Conservation (phyloP, 768 basidiomycete genomes). For the Naganishia friedmannii region DNA sequence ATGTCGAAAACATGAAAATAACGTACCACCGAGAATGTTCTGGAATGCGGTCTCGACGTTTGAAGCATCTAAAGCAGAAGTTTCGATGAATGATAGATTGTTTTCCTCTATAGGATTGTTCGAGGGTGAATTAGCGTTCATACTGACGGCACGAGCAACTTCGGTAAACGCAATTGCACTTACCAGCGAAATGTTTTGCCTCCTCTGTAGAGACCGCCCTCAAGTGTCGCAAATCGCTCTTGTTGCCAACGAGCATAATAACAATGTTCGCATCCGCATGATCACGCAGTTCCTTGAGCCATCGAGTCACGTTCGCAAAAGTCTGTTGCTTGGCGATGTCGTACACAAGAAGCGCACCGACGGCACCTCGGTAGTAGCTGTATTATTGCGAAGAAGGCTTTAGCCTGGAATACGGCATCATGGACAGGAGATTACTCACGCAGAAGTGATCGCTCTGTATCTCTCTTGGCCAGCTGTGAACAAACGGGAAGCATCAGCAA, state of each 20-base stretch:
- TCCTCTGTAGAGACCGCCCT: slow-evolving; percentile 96
- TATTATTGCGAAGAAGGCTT: not conserved
- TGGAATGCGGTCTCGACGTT: slow-evolving; percentile 98
- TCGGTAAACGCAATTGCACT: slow-evolving; percentile 45
- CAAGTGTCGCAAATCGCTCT: slow-evolving; percentile 98
- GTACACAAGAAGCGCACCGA: slow-evolving; percentile 55
- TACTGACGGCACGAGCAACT: not conserved
- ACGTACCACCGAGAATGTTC: slow-evolving; percentile 82
- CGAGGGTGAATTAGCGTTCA: not conserved
- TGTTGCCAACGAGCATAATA: slow-evolving; percentile 95
- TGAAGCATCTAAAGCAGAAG: slow-evolving; percentile 98
- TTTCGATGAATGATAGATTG: slow-evolving; percentile 92
- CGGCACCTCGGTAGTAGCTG: slow-evolving; percentile 89
- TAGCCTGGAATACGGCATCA: not conserved
- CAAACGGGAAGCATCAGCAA: not conserved
- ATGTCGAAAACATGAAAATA: too few relatives aligned
- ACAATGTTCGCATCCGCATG: slow-evolving; percentile 81
- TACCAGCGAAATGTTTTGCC: slow-evolving; percentile 85
- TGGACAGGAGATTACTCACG: slow-evolving; percentile 53
- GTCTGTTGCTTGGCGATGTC: slow-evolving; percentile 59
- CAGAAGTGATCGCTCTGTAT: slow-evolving; percentile 95
- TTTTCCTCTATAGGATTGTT: slow-evolving; percentile 66
- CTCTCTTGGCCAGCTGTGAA: slow-evolving; percentile 85
- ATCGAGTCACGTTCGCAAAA: slow-evolving; percentile 87
- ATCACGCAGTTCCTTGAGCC: slow-evolving; percentile 95